Conservation (phyloP, 768 basidiomycete genomes). For the Serendipita sp. region DNA sequence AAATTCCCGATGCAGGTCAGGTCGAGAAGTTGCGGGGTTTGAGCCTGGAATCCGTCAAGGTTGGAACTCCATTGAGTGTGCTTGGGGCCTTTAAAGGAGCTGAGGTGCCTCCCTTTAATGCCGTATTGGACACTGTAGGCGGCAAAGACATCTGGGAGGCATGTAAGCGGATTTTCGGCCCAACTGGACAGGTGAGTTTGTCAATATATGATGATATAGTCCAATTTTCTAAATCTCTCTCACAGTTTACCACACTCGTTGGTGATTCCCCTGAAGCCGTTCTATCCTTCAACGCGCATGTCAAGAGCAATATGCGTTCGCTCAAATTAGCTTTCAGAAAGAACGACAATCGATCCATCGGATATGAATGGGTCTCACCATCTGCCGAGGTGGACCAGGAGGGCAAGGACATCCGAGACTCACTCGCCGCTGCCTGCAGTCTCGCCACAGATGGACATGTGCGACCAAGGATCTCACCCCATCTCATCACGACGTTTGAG, state of each 20-base stretch:
- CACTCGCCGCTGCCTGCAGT: constrained; percentile 25
- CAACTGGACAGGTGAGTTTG: constrained; percentile 20
- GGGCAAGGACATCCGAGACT: constrained; percentile 51
- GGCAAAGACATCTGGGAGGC: constrained; percentile 68
- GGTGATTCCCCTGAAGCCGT: constrained; percentile 47
- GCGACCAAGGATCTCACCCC: constrained; percentile 13
- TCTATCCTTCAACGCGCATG: constrained; percentile 54
- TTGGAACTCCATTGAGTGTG: constrained; percentile 17
- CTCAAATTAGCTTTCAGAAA: constrained; percentile 20
- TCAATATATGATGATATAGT: no score
- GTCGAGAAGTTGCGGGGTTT: constrained; percentile 37
- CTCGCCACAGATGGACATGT: constrained; percentile 23
- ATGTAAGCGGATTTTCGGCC: constrained; percentile 39
- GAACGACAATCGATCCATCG: constrained; percentile 27
- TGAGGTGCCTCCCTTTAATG: constrained; percentile 37
- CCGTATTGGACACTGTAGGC: constrained; percentile 68
- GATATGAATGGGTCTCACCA: constrained; percentile 69
- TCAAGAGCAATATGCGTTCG: constrained; percentile 54
- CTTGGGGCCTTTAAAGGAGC: constrained; percentile 3
- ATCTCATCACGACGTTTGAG: background rate
- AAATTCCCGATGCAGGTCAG: constrained; percentile 30
- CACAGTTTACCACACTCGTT: constrained; percentile 64
- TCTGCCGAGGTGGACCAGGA: constrained; percentile 74
- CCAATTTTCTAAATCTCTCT: background rate
- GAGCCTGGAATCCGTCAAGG: constrained; percentile 66